phyloP scores from a whole-genome alignment of 148 eudicot genomes.

The Rhododendron ovatum region DNA sequence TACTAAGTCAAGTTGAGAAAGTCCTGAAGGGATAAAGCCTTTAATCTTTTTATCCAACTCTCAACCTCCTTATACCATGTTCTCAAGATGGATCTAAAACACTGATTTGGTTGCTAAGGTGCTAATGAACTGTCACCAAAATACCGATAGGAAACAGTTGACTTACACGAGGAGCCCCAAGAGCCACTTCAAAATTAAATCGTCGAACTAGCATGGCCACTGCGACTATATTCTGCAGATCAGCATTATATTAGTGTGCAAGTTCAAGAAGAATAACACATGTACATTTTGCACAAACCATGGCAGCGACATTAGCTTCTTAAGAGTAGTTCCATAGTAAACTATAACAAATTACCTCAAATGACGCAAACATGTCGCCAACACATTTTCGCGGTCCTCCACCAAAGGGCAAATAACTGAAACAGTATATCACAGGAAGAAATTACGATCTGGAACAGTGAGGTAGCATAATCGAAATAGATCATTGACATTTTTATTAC shows the following conservation, averaged over 20 bases:
- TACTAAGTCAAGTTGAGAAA: not conserved
- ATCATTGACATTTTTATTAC: not conserved
- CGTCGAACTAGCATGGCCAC: slow-evolving; percentile 87
- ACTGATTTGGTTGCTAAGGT: not conserved
- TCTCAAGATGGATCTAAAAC: not conserved
- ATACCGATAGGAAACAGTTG: not conserved
- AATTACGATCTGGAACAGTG: not conserved
- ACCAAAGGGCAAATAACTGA: slow-evolving; percentile 93
- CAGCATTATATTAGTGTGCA: not conserved
- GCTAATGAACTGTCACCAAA: not conserved
- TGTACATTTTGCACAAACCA: not conserved
- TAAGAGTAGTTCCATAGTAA: not conserved
- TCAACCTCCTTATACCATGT: not conserved
- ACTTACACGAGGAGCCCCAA: slow-evolving; percentile 90
- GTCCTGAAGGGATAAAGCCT: not conserved
- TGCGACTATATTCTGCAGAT: slow-evolving; percentile 76
- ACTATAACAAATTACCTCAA: slow-evolving; percentile 55
- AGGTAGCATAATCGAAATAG: not conserved
- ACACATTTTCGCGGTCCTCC: slow-evolving; percentile 98
- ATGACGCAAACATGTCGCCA: slow-evolving; percentile 93
- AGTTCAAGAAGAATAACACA: not conserved
- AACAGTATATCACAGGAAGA: slow-evolving; percentile 8
- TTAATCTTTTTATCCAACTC: not conserved
- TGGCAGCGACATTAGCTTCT: not conserved
- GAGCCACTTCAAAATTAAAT: slow-evolving; percentile 85